A percentile compares a stretch with the other conserved stretches of the same genome.
These are phyloP conservation scores for Ramaria sp. DNA, from an alignment of 768 basidiomycete genomes.

Conservation along the genomic window DNA sequence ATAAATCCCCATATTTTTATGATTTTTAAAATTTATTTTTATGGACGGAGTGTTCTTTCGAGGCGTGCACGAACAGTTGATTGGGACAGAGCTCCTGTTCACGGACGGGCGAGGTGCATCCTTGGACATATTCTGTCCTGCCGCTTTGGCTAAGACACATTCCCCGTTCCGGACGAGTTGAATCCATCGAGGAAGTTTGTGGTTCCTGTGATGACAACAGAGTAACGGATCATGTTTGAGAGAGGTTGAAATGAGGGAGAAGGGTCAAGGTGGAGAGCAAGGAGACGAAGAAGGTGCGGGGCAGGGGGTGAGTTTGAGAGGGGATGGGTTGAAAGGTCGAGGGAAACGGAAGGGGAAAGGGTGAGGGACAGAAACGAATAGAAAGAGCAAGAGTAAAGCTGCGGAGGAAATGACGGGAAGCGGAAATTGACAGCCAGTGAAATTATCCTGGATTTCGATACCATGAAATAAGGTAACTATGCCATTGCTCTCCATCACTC, in stretches of 20 bases:
- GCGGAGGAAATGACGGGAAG: neutral
- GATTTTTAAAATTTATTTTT: too few relatives aligned
- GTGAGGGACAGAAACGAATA: neutral
- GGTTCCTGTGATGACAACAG: conserved; percentile 47
- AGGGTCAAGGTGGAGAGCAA: conserved; percentile 11
- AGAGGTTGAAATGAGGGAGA: conserved; percentile 52
- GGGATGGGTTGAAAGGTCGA: neutral
- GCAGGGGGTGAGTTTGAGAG: neutral
- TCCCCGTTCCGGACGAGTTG: conserved; percentile 25
- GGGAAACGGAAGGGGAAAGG: neutral
- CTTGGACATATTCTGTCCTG: neutral
- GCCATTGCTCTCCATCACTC: too few relatives aligned
- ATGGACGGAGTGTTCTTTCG: conserved; percentile 64
- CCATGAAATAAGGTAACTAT: neutral
- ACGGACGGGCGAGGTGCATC: too few relatives aligned
- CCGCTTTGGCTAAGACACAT: conserved; percentile 5
- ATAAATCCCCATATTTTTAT: too few relatives aligned
- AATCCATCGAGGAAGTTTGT: conserved; percentile 43
- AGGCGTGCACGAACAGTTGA: conserved; percentile 53
- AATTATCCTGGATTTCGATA: neutral
- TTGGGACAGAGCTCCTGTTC: conserved; percentile 73
- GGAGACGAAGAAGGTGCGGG: too few relatives aligned
- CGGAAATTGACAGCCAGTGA: neutral
- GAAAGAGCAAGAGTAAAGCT: neutral
- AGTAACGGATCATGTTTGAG: conserved; percentile 61